Evolutionary conservation across 495 filamentous ascomycete species (phyloP).

Genomic region (Lentithecium fluviatile): DNA sequence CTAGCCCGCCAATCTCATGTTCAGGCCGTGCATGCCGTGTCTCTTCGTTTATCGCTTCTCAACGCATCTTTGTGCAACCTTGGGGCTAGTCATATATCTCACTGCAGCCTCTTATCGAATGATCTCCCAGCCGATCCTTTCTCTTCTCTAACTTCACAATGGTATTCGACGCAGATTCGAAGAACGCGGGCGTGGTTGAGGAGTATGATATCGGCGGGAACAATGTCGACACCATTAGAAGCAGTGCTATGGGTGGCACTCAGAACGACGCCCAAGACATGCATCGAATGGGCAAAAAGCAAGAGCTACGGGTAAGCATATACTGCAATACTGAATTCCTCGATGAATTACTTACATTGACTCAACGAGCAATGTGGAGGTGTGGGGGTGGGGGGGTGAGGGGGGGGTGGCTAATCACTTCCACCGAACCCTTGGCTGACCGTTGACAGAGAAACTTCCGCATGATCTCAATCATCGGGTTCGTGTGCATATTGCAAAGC

Average conservation of each 20-base stretch:
- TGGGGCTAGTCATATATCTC: too few relatives aligned
- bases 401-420: too few relatives aligned
- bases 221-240: neutral
- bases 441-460: constrained; percentile 34
- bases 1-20: too few relatives aligned
- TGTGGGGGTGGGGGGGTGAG: too few relatives aligned
- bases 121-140: neutral
- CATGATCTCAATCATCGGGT: constrained; percentile 35
- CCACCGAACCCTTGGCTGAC: too few relatives aligned
- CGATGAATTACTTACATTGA: too few relatives aligned
- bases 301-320: constrained; percentile 12
- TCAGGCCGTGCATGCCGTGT: too few relatives aligned
- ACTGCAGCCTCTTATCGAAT: too few relatives aligned
- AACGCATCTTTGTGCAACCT: too few relatives aligned
- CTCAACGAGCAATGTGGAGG: too few relatives aligned
- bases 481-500: constrained; percentile 29
- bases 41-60: too few relatives aligned
- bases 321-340: too few relatives aligned
- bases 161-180: neutral
- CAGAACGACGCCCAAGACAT: constrained; percentile 19
- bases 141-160: neutral
- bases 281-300: constrained; percentile 31
- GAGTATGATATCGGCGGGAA: neutral
- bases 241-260: neutral
- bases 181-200: neutral